Base-by-base conservation (phyloP, 2,329 filamentous ascomycete genomes). In the Blastomyces emzantsi region DNA sequence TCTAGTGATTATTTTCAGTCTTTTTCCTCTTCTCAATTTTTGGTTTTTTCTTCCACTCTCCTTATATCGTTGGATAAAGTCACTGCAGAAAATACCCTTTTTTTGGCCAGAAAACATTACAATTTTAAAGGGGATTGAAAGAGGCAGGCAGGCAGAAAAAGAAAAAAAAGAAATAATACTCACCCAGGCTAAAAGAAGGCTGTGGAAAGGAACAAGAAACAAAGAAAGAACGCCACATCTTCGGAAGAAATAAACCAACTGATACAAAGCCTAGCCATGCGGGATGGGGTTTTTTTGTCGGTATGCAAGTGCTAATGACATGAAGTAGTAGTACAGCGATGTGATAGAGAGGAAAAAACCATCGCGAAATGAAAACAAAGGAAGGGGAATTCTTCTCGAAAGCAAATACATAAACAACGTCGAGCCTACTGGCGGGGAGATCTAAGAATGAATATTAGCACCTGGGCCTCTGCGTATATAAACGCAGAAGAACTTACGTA, bases 401-500 rank as follows among this genome's bases (percentile, higher is more conserved):
- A 63, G 52, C 52, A 54, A 58, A 30, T 22, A 45, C 54, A 62
- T 30, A 52, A 57, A 30, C 13, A 52, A 47, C 3, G 49, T 59
- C 58, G 30, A 51, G 49, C 71, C 74, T 71, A 77, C 70, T 78
- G 76, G 64, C 75, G 76, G 33, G 76, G 76, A 63, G 76, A 78
- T 67, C 76, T 78, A 33, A 33, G 15, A 62, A 22, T 22, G 7
- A 62, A 52, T 57, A 54, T 19, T 6, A 55, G 49, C 11, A 36
- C 43, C 33, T 33, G 22, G 22, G n/a, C 25, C 5, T 8, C 22
- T 30, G 33, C 55, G 19, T 25, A 36, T 64, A 22, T 45, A 45
- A 6, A 45, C 19, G 17, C 41, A 17, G 19, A 33, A 63, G 8
- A 55, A 74, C 75, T 73, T 71, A 78, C 75, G 76, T 75, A 66